These are phyloP conservation scores for Scheffersomyces illinoinensis DNA, from an alignment of 1,139 yeast genomes.

Conservation along the genomic window DNA sequence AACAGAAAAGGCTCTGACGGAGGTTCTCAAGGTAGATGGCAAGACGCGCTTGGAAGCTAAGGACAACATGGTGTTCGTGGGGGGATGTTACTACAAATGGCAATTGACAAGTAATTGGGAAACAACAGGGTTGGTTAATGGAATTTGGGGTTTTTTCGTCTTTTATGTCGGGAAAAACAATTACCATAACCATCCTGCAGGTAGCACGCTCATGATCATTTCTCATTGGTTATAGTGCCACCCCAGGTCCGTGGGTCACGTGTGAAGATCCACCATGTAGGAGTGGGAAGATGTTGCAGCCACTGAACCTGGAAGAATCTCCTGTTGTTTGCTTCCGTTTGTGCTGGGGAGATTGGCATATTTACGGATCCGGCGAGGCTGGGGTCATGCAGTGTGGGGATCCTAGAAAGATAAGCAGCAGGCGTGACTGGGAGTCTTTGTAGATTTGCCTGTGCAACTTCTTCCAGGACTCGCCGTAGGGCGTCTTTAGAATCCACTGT, in stretches of 20 bases:
- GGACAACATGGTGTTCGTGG: constrained; percentile 29
- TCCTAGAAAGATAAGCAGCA: background rate
- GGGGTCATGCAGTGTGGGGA: background rate
- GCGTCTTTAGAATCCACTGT: too few species aligned
- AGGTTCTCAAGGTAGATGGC: constrained; percentile 13
- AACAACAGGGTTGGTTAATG: background rate
- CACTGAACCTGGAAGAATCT: background rate
- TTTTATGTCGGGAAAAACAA: background rate
- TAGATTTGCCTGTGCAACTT: background rate
- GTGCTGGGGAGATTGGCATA: background rate
- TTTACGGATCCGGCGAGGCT: background rate
- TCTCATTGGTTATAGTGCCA: background rate
- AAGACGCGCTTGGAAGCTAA: constrained; percentile 33
- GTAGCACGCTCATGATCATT: background rate
- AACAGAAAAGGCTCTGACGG: constrained; percentile 41
- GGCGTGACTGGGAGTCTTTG: background rate
- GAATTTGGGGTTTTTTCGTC: background rate
- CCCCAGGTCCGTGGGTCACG: background rate
- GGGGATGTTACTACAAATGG: background rate
- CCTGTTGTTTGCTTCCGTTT: background rate
- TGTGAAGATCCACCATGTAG: background rate
- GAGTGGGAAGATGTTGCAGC: background rate
- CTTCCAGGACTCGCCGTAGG: background rate
- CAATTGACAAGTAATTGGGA: constrained; percentile 2
- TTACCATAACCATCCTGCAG: background rate